phyloP scores from a whole-genome alignment of 176 grass and related monocot genomes.

The Carex myosuroides region DNA sequence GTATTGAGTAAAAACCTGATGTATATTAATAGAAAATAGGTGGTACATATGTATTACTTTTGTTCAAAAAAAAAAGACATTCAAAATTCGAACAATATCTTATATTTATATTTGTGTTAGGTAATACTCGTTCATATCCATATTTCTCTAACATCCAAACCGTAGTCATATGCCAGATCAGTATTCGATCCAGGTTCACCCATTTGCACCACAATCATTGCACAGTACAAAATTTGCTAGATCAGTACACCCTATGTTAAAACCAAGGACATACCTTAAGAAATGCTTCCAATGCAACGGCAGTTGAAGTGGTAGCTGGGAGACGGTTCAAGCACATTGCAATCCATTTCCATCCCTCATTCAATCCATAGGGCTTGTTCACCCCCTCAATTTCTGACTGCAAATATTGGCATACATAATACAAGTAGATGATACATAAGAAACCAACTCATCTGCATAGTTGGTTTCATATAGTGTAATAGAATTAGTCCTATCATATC shows the following conservation, averaged over 20 bases:
- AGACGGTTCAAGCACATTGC: conserved; percentile 70
- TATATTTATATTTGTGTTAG: not conserved
- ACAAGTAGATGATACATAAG: not conserved
- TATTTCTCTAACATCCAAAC: not conserved
- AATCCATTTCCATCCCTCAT: conserved; percentile 85
- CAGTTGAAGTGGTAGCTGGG: conserved; percentile 57
- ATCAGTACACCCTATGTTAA: not conserved
- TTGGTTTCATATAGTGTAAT: not conserved
- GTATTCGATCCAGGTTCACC: not conserved
- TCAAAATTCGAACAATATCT: not conserved
- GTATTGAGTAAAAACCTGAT: not conserved
- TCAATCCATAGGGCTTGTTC: conserved; percentile 66
- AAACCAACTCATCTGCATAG: not conserved
- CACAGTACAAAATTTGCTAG: not conserved
- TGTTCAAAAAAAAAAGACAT: not conserved
- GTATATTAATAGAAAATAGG: not conserved
- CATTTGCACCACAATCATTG: not conserved
- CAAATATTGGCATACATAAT: conserved; percentile 26
- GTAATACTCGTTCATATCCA: not conserved
- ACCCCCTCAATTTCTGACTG: conserved; percentile 71
- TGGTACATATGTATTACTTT: not conserved
- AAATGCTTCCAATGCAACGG: conserved; percentile 73
- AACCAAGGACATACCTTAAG: conserved; percentile 38
- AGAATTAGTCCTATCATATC: not conserved
- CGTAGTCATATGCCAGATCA: not conserved